Percentiles rank a stretch among this genome's conserved stretches.
phyloP scores from a whole-genome alignment of 345 rosid genomes.

The Brassica carinata region DNA sequence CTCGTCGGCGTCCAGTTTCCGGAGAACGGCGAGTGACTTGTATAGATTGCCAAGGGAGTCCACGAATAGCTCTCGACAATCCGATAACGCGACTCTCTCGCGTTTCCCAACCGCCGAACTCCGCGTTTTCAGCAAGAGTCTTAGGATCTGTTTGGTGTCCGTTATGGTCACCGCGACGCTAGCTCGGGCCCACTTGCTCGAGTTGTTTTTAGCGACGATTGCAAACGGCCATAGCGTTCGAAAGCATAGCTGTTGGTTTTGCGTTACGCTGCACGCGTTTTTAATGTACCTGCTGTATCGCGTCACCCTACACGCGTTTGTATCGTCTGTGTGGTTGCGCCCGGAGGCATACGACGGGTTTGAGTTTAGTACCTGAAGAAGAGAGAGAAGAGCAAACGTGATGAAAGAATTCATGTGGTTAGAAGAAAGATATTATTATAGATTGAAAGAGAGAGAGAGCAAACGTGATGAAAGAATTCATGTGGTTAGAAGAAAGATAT shows the following conservation, averaged over 20 bases:
- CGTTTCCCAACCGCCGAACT: conserved; percentile 23
- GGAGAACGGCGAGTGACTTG: conserved; percentile 54
- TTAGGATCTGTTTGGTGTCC: conserved; percentile 49
- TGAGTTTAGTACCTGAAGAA: conserved; percentile 23
- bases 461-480: conserved; percentile 3
- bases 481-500: not conserved
- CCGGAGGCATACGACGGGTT: conserved; percentile 21
- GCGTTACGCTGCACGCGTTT: conserved; percentile 79
- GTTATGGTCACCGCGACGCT: conserved; percentile 69
- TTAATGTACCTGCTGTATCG: conserved; percentile 44
- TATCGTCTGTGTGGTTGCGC: conserved; percentile 10
- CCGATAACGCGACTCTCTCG: conserved; percentile 52
- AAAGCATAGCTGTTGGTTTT: conserved; percentile 58
- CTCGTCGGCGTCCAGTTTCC: conserved; percentile 47
- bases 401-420: conserved; percentile 4
- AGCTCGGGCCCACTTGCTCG: conserved; percentile 79
- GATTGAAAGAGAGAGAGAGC: too few relatives aligned
- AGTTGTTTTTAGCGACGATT: conserved; percentile 51
- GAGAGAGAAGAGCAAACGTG: conserved; percentile 27
- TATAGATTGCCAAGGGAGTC: conserved; percentile 62
- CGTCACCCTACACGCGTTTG: not conserved
- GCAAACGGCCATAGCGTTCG: conserved; percentile 68
- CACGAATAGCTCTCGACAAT: conserved; percentile 65
- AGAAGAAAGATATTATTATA: too few relatives aligned
- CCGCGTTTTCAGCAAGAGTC: conserved; percentile 36